Conservation (phyloP, 345 rosid species). For the Erodium maritimum region DNA sequence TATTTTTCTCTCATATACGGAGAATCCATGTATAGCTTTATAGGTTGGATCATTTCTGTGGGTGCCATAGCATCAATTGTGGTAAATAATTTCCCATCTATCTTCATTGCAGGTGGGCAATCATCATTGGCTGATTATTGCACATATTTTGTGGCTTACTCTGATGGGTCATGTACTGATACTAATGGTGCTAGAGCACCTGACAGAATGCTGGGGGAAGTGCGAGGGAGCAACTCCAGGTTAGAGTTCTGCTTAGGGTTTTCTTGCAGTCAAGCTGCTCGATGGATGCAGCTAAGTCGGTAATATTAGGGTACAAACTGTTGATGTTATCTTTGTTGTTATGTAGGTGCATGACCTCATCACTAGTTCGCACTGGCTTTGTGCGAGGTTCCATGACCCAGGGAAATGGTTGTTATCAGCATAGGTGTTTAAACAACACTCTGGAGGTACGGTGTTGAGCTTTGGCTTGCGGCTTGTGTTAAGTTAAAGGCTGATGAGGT, state of each 20-base stretch:
- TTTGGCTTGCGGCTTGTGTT: not conserved
- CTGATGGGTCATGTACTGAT: slow-evolving; percentile 99
- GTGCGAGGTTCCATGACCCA: slow-evolving; percentile 86
- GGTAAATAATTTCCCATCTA: slow-evolving; percentile 4
- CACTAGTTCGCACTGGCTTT: slow-evolving; percentile 88
- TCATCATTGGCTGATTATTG: slow-evolving; percentile 97
- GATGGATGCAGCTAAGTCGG: no score
- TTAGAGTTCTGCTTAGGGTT: slow-evolving; percentile 13
- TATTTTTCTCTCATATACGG: no score
- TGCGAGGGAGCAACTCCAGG: slow-evolving; percentile 89
- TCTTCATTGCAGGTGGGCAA: slow-evolving; percentile 73
- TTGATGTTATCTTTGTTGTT: slow-evolving; percentile 14
- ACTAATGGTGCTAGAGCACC: slow-evolving; percentile 91
- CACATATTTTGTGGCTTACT: slow-evolving; percentile 92
- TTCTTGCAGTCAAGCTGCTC: no score
- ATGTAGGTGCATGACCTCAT: slow-evolving; percentile 93
- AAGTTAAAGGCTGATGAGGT: not conserved
- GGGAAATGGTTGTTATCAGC: slow-evolving; percentile 97
- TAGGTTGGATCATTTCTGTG: no score
- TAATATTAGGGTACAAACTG: slow-evolving; percentile 2
- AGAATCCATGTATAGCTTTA: no score
- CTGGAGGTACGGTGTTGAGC: slow-evolving; percentile 53
- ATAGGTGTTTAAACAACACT: slow-evolving; percentile 64
- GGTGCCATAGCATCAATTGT: no score
- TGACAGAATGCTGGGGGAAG: slow-evolving; percentile 98